Base-by-base conservation (phyloP, 352 stramenopile genomes). In the Salisapilia sapeloensis region DNA sequence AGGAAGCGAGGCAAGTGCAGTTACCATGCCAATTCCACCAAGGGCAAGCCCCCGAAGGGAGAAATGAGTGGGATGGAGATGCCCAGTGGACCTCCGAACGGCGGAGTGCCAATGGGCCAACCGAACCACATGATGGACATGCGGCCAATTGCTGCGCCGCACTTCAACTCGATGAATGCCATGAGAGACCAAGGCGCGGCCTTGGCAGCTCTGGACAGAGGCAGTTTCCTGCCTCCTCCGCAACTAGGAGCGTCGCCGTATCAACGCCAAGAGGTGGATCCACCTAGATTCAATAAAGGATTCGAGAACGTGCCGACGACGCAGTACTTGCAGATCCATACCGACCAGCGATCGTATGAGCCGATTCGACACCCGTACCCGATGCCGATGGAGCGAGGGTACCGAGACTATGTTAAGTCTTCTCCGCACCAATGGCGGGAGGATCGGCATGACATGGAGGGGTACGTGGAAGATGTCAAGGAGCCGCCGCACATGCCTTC, bases 1-100 rank as follows among this genome's bases (percentile, higher is more conserved):
- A 67, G 78, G 17, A 85, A 86, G 45, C 77, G 83, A 44, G 78
- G 78, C 31, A 84, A 85, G 46, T 93, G 78, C 54, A 89, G 75
- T 21, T 71, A 76, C 46, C 78, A 93, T 38, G 69, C 64, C 3
- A 84, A 84, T 17, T 64, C 62, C 18, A 56, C 60, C 42, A 84
- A 84, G 60, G 51, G 50, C 27, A 84, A 84, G 44, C 26, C 55
- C 2, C 42, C 57, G 0, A 81, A 81, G 46, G 60, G n/a, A n/a
- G n/a, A n/a, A n/a, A n/a, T n/a, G n/a, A n/a, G n/a, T n/a, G n/a
- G 24, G 13, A 13, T 28, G 10, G 24, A 28, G 10, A 13, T 13
- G 13, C 10, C 24, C 24, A 28, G 24, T 28, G 24, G 24, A 28
- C 13, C 24, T 28, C 13, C 24, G 13, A 28, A n/a, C n/a, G n/a